A percentile compares a stretch with the other conserved stretches of the same genome.
phyloP scores from a whole-genome alignment of 2,329 filamentous ascomycete species.

The Cladosporium sp. region DNA sequence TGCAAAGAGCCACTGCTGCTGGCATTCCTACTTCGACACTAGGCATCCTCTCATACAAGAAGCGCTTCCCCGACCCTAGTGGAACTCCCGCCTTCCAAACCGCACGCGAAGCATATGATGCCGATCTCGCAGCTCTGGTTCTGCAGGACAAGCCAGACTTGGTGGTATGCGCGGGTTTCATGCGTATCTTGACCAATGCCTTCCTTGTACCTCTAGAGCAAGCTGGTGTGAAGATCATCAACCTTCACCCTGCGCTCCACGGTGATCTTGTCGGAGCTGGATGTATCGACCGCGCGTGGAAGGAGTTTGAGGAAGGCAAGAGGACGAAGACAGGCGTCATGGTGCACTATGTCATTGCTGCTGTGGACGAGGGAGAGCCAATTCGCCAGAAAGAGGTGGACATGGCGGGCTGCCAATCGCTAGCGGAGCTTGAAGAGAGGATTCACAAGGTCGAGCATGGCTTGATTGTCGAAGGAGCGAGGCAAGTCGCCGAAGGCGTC shows the following conservation, averaged over 20 bases:
- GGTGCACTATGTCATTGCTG: constrained; percentile 76
- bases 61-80: constrained; percentile 61
- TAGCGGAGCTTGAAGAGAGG: constrained; percentile 68
- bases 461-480: constrained; percentile 75
- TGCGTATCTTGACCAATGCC: constrained; percentile 73
- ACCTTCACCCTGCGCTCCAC: constrained; percentile 75
- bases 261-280: constrained; percentile 70
- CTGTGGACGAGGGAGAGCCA: constrained; percentile 78
- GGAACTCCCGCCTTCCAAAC: constrained; percentile 41
- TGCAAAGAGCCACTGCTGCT: constrained; percentile 61
- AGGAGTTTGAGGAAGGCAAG: constrained; percentile 69
- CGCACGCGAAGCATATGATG: constrained; percentile 71
- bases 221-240: constrained; percentile 70
- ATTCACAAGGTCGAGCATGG: constrained; percentile 78
- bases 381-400: constrained; percentile 72
- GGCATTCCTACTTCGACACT: constrained; percentile 76
- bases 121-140: constrained; percentile 69
- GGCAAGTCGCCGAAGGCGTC: constrained; percentile 46
- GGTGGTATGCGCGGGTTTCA: constrained; percentile 82
- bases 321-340: constrained; percentile 76
- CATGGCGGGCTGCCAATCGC: constrained; percentile 58
- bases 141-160: constrained; percentile 68
- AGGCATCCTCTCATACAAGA: constrained; percentile 77
- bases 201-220: constrained; percentile 70
- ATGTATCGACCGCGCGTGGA: constrained; percentile 77